Percentiles rank a stretch among this genome's conserved stretches.
Conservation (phyloP, 495 filamentous ascomycete genomes). For the Tuber microsphaerosporum region DNA sequence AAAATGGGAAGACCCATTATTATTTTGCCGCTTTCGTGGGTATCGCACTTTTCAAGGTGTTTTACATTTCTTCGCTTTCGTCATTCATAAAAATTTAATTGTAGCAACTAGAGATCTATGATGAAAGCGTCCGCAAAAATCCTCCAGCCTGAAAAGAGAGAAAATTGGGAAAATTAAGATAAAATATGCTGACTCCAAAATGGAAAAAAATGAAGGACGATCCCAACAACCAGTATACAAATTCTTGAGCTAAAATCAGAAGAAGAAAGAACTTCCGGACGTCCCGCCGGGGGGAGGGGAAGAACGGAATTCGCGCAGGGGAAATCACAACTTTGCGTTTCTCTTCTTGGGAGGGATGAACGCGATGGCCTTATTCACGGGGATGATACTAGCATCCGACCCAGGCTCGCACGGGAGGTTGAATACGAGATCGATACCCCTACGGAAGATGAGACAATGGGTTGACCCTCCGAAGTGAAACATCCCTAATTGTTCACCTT, state of each 20-base stretch:
- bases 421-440: conserved; percentile 13
- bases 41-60: background rate
- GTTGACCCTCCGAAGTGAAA: conserved; percentile 68
- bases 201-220: background rate
- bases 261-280: background rate
- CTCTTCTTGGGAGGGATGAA: conserved; percentile 12
- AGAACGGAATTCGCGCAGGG: background rate
- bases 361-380: conserved; percentile 8
- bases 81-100: background rate
- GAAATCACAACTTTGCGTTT: background rate
- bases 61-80: background rate
- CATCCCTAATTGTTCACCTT: conserved; percentile 64
- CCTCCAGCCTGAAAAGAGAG: background rate
- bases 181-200: background rate
- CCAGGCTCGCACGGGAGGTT: conserved; percentile 13
- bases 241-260: background rate
- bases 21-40: background rate
- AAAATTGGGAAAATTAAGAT: background rate
- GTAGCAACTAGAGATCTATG: background rate
- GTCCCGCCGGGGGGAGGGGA: background rate
- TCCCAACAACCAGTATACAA: background rate
- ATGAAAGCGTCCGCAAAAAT: background rate
- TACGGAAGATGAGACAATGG: conserved; percentile 55
- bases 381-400: background rate
- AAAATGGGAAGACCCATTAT: background rate